Percentiles rank a stretch among this genome's conserved stretches.
Conservation (phyloP, 1,284 basidiomycete species). For the Papiliotrema nemorosa region DNA sequence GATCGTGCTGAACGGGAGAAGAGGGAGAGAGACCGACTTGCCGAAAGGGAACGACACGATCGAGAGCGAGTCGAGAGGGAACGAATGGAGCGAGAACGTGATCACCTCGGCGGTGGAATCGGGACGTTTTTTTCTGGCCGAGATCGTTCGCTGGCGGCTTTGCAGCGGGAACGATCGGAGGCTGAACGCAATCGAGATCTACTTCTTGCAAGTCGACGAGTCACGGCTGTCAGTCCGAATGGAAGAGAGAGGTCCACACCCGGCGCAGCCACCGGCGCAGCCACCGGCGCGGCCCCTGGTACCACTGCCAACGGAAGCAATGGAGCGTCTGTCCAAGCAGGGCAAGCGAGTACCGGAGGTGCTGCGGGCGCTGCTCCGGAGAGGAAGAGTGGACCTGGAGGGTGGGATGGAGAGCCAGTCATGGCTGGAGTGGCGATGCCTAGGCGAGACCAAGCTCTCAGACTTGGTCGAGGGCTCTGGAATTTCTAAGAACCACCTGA, state of each 20-base stretch:
- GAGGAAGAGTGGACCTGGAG: conserved; percentile 2
- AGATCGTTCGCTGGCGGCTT: neutral
- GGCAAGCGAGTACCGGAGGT: neutral
- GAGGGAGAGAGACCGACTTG: conserved; percentile 11
- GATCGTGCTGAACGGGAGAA: conserved; percentile 36
- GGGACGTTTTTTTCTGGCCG: conserved; percentile 1
- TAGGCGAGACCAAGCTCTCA: conserved; percentile 16
- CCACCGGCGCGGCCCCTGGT: neutral
- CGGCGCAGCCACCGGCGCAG: conserved; percentile 1
- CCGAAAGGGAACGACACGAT: neutral
- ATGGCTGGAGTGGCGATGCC: conserved; percentile 23
- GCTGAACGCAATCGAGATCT: conserved; percentile 38
- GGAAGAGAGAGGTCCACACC: conserved; percentile 5
- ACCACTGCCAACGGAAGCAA: conserved; percentile 3
- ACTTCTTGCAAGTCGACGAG: conserved; percentile 27
- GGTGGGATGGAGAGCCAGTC: conserved; percentile 25
- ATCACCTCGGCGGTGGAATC: neutral
- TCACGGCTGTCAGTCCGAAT: conserved; percentile 28
- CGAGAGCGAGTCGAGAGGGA: conserved; percentile 10
- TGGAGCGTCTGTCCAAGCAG: neutral
- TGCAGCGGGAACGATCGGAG: conserved; percentile 19
- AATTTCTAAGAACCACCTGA: too few relatives aligned
- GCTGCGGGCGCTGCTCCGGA: neutral
- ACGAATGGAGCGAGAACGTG: conserved; percentile 5
- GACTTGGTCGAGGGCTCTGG: conserved; percentile 31